A percentile compares a stretch with the other conserved stretches of the same genome.
phyloP scores from a whole-genome alignment of 2,329 filamentous ascomycete genomes.

The Colletotrichum euphorbiae region DNA sequence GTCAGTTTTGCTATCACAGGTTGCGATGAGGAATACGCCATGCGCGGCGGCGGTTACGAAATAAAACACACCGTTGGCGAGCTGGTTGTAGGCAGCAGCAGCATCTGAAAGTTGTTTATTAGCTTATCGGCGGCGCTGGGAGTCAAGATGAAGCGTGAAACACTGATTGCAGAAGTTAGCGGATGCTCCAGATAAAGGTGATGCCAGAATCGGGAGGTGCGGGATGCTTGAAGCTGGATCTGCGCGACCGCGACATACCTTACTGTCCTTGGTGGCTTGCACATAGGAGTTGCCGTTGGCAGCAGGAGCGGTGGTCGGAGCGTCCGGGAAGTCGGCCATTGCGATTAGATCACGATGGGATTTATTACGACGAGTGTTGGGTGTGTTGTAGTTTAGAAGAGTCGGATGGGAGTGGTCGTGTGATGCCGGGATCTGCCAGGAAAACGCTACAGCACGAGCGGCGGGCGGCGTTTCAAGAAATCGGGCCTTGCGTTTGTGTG shows the following conservation, averaged over 20 bases:
- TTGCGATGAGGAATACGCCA: conserved; percentile 25
- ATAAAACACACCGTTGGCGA: conserved; percentile 58
- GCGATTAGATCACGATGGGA: conserved; percentile 40
- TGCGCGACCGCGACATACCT: conserved; percentile 54
- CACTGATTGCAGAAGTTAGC: conserved; percentile 51
- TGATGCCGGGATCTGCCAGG: conserved; percentile 29
- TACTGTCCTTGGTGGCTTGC: conserved; percentile 64
- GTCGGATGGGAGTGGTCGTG: conserved; percentile 29
- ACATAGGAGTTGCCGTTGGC: conserved; percentile 60
- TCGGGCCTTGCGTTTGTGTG: conserved; percentile 21
- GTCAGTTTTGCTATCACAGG: conserved; percentile 25
- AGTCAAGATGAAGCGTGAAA: conserved; percentile 45
- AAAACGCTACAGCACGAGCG: conserved; percentile 26
- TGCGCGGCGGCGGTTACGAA: not conserved
- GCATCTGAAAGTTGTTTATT: conserved; percentile 56
- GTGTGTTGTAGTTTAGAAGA: conserved; percentile 32
- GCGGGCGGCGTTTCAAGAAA: conserved; percentile 30
- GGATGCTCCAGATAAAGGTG: conserved; percentile 25
- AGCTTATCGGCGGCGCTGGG: conserved; percentile 45
- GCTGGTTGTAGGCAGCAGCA: conserved; percentile 59
- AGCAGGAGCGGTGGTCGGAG: conserved; percentile 47
- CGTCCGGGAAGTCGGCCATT: conserved; percentile 58
- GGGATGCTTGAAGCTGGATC: conserved; percentile 18
- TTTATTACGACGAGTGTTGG: conserved; percentile 40
- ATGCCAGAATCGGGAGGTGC: conserved; percentile 15